Evolutionary conservation across 768 basidiomycete species (phyloP).

Genomic region (Suillus bovinus): DNA sequence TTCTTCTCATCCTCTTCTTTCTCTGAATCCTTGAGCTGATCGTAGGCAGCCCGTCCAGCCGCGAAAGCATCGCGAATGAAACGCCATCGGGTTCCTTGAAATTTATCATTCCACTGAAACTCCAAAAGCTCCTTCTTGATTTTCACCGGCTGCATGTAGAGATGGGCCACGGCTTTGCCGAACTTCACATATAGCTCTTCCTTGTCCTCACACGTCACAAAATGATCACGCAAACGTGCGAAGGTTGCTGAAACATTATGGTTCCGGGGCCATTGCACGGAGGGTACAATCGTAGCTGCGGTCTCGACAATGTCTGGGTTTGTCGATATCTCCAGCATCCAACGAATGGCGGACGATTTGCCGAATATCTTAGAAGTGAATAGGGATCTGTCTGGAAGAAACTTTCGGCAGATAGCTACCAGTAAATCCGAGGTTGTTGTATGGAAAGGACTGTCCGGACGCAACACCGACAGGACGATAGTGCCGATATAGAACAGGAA

Average conservation of each 20-base stretch:
- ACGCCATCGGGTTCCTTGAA: neutral
- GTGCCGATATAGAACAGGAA: neutral
- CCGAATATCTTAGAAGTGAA: too few species aligned
- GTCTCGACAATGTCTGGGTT: neutral
- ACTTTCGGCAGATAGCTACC: neutral
- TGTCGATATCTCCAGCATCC: slow-evolving; percentile 21
- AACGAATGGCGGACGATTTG: slow-evolving; percentile 10
- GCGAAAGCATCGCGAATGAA: neutral
- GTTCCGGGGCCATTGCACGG: neutral
- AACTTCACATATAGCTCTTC: neutral
- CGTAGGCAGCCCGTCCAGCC: neutral
- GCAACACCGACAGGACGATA: neutral
- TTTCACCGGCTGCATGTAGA: neutral
- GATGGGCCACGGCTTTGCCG: neutral
- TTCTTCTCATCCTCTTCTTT: neutral
- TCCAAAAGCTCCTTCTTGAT: neutral
- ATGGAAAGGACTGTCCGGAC: neutral
- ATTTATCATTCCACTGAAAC: too few species aligned
- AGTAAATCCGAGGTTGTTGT: neutral
- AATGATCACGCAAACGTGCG: neutral
- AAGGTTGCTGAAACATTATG: neutral
- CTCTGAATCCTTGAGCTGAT: neutral
- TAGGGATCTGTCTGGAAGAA: neutral
- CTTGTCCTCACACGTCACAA: neutral
- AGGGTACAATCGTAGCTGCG: neutral